phyloP scores from a whole-genome alignment of 148 eudicot genomes.

The Linanthus parryae region DNA sequence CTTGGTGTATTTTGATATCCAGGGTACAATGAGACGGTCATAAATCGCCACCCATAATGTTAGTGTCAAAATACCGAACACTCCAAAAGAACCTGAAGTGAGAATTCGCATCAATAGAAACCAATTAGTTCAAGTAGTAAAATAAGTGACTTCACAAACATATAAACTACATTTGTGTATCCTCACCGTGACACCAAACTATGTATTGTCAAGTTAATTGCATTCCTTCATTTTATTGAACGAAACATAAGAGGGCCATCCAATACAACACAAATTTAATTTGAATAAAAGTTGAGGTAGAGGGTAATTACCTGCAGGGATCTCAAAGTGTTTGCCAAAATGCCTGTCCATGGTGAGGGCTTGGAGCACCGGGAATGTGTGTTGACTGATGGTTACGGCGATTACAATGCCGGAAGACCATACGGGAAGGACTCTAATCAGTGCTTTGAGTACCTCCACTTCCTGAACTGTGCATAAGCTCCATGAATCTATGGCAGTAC shows the following conservation, averaged over 20 bases:
- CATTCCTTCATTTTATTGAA: too few relatives aligned
- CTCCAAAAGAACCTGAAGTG: conserved; percentile 24
- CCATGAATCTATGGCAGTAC: conserved; percentile 20
- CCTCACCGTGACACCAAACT: too few relatives aligned
- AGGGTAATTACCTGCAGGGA: too few relatives aligned
- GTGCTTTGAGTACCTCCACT: conserved; percentile 34
- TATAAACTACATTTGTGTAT: too few relatives aligned
- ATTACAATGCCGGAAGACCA: conserved; percentile 40
- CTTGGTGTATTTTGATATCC: conserved; percentile 21
- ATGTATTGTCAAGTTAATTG: too few relatives aligned
- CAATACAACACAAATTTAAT: too few relatives aligned
- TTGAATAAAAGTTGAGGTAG: too few relatives aligned
- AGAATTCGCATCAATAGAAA: too few relatives aligned
- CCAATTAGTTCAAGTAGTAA: too few relatives aligned
- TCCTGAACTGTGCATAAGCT: conserved; percentile 30
- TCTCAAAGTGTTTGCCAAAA: conserved; percentile 21
- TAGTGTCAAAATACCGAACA: conserved; percentile 22
- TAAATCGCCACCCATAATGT: conserved; percentile 27
- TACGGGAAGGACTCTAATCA: conserved; percentile 30
- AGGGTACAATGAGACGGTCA: conserved; percentile 26
- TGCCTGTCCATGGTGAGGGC: conserved; percentile 34
- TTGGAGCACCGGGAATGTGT: conserved; percentile 34
- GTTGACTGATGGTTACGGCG: conserved; percentile 28
- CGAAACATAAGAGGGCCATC: too few relatives aligned
- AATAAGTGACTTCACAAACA: too few relatives aligned